These are phyloP conservation scores for Aspergillus ochraceus DNA, from an alignment of 2,329 filamentous ascomycete species.

Conservation along the genomic window DNA sequence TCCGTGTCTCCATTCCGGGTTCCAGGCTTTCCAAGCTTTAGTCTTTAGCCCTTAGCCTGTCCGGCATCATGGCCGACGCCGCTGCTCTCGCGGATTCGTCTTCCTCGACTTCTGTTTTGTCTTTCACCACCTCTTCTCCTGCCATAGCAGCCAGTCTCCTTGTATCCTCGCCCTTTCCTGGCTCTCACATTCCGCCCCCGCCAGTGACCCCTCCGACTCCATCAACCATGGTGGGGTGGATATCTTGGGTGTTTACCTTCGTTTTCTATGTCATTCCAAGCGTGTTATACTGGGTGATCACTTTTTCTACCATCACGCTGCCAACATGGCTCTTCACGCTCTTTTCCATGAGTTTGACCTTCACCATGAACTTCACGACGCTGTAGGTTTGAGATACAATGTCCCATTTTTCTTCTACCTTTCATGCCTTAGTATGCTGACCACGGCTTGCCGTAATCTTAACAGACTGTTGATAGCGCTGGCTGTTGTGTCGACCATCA, in stretches of 20 bases:
- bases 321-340: slow-evolving; percentile 87
- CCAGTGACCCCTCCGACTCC: slow-evolving; percentile 30
- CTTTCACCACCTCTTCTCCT: slow-evolving; percentile 17
- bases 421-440: slow-evolving; percentile 8
- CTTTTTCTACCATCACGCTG: slow-evolving; percentile 82
- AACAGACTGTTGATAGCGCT: slow-evolving; percentile 72
- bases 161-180: slow-evolving; percentile 18
- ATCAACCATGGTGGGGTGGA: slow-evolving; percentile 44
- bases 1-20: slow-evolving; percentile 1
- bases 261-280: slow-evolving; percentile 57
- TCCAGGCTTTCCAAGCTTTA: not conserved
- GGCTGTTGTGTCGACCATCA: slow-evolving; percentile 76
- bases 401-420: not conserved
- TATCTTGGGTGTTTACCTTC: slow-evolving; percentile 51
- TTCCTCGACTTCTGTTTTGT: slow-evolving; percentile 1
- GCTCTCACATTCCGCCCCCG: slow-evolving; percentile 25
- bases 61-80: not conserved
- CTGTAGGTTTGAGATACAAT: slow-evolving; percentile 58
- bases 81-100: slow-evolving; percentile 8
- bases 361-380: slow-evolving; percentile 98
- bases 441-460: slow-evolving; percentile 1
- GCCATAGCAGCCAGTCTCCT: slow-evolving; percentile 23
- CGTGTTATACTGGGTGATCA: slow-evolving; percentile 74
- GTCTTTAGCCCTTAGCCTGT: not conserved
- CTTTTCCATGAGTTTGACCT: slow-evolving; percentile 88